Base-by-base conservation (phyloP, 2,329 filamentous ascomycete species). In the Cladosporium sp. region DNA sequence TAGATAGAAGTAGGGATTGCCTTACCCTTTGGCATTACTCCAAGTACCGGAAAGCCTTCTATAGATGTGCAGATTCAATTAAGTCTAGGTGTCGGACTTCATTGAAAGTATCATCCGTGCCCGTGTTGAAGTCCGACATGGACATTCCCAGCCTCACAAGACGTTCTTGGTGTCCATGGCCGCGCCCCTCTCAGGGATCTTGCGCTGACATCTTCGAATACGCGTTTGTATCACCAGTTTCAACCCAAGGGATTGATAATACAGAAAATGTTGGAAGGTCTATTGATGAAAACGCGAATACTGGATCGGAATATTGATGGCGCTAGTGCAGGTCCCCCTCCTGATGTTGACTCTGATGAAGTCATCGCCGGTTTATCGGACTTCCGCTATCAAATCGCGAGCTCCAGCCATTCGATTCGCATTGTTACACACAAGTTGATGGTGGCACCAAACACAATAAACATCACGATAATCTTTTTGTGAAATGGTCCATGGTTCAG, bases 101-200 rank as follows among this genome's bases (percentile, higher is more conserved):
- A 19, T 22, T 55, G 52, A 45, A 37, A 34, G 52, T 40, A 47
- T 55, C 52, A 45, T 55, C 52, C 52, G 52, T 47, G 47, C 47
- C 28, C 30, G 30, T 55, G 19, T 40, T 14, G 40, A 55, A 45
- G 52, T 55, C 52, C 52, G 52, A 55, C 19, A 19, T 15, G 28
- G 17, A 2, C 47, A 12, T 17, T 11, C 14, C 7, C 8, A 15
- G 25, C 25, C 22, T 28, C 22, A 15, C 19, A 12, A 30, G 17
- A 12, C 28, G 36, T n/a, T 11, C 9, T 2, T 5, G 30, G 30
- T 12, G 4, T 34, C 30, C 3, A 12, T 5, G 3, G 9, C 8
- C 7, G 7, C 8, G 8, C 30, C 4, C 3, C 7, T 5, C 11
- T 5, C 5, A 34, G 8, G 11, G 4, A 12, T 11, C 5, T 34